Conservation (phyloP, 208 protist species). For the Phytomonas sp. region DNA sequence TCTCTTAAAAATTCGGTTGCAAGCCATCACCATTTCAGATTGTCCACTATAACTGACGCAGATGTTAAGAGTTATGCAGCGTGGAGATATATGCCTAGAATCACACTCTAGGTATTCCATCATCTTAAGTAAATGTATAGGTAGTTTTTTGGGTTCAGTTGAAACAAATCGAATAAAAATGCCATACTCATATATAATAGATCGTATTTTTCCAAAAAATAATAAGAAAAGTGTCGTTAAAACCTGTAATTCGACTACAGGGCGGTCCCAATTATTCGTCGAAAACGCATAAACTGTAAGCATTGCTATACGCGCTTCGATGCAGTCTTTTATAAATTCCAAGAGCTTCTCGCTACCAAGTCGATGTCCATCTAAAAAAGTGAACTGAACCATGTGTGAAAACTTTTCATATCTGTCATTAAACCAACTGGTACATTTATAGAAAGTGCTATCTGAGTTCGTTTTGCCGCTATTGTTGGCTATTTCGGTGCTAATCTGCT, state of each 20-base stretch:
- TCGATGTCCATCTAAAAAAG: slow-evolving; percentile 70
- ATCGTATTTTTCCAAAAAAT: slow-evolving; percentile 70
- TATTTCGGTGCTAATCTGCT: not conserved
- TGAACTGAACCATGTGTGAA: slow-evolving; percentile 32
- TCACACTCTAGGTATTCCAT: slow-evolving; percentile 68
- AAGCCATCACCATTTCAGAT: slow-evolving; percentile 54
- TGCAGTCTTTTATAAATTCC: slow-evolving; percentile 60
- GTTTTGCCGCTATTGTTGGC: not conserved
- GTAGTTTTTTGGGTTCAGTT: slow-evolving; percentile 43
- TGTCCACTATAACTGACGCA: slow-evolving; percentile 87
- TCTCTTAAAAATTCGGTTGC: slow-evolving; percentile 33
- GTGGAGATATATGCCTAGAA: slow-evolving; percentile 29
- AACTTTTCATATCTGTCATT: slow-evolving; percentile 20
- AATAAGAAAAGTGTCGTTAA: slow-evolving; percentile 78
- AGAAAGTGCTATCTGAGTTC: not conserved
- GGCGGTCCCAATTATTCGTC: slow-evolving; percentile 82
- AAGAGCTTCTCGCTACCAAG: slow-evolving; percentile 73
- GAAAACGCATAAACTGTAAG: slow-evolving; percentile 89
- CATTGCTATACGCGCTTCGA: slow-evolving; percentile 55
- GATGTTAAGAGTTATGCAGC: slow-evolving; percentile 71
- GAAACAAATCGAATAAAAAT: slow-evolving; percentile 87
- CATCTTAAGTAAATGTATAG: slow-evolving; percentile 33
- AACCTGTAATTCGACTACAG: slow-evolving; percentile 61
- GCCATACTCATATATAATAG: slow-evolving; percentile 31
- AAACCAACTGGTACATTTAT: slow-evolving; percentile 7